These are phyloP conservation scores for Fusarium papillatum DNA, from an alignment of 2,329 filamentous ascomycete genomes.

Conservation along the genomic window DNA sequence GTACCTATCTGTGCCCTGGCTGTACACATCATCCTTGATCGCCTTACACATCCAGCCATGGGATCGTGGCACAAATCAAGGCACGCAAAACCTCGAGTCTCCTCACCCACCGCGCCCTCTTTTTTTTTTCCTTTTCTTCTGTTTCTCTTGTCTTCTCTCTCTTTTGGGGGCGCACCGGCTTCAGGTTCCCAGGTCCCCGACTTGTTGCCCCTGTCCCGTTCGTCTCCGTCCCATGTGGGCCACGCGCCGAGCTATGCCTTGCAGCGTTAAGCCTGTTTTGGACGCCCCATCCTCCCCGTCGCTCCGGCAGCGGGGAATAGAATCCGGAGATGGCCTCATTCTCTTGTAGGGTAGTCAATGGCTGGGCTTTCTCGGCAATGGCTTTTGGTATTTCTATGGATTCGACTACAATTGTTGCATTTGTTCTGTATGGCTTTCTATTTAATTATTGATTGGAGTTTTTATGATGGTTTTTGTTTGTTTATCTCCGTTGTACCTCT, in stretches of 20 bases:
- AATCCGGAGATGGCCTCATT: constrained; percentile 28
- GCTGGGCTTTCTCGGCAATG: not conserved
- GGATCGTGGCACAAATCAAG: constrained; percentile 18
- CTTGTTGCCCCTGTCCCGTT: constrained; percentile 37
- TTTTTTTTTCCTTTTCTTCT: constrained; percentile 26
- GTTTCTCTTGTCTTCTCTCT: not conserved
- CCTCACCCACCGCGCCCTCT: constrained; percentile 19
- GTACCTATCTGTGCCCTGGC: not conserved
- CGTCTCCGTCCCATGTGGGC: constrained; percentile 35
- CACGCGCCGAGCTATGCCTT: constrained; percentile 17
- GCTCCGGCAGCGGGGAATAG: constrained; percentile 31
- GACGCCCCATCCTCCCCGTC: constrained; percentile 23
- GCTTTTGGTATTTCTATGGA: not conserved
- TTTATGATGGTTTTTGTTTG: not conserved
- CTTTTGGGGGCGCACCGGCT: not conserved
- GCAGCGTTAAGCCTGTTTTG: constrained; percentile 25
- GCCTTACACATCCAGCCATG: constrained; percentile 9
- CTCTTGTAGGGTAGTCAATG: constrained; percentile 24
- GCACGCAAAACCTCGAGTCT: constrained; percentile 24
- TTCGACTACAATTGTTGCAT: not conserved
- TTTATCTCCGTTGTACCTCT: not conserved
- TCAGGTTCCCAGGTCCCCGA: constrained; percentile 25
- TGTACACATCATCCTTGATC: not conserved
- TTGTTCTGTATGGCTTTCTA: not conserved
- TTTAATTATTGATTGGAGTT: not conserved